Evolutionary conservation across 1,139 yeast species (phyloP), one percentile per base, ranked within the genome.

Genomic region (Eremothecium sinecaudum): DNA sequence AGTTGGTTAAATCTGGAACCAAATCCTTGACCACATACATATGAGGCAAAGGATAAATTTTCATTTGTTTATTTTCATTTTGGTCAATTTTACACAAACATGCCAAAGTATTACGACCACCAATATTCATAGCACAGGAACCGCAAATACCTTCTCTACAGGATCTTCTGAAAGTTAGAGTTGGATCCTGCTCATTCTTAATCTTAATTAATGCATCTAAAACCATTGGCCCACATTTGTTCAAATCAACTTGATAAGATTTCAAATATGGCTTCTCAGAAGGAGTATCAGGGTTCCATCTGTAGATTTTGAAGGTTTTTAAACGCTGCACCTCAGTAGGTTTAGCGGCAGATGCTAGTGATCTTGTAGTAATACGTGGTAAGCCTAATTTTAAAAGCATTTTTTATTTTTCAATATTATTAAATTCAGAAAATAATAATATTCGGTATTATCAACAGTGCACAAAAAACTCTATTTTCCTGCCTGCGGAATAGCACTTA

Each of bases 131-230:
- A 51, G 99, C 99, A 71, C 99, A 90, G 4, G 97, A 90, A 33
- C 99, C 99, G 68, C 99, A 90, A 50, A 90, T 92, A 54, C 99
- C 99, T 66, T 90, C 99, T 70, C 99, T 87, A 68, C 98, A 90
- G 34, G 97, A 86, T 66, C 98, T 79, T 70, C 99, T 79, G 65
- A 90, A 81, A 3, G 98, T 90, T 58, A 90, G 73, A 20, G 97
- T 82, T 26, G 97, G 65, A 61, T 90, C 99, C 61, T 84, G 93
- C 63, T 90, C 98, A 62, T 86, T 86, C 67, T 90, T 90, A 63
- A 90, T 86, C 64, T 87, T 90, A 51, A 90, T 64, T 45, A 90
- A 65, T 26, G 98, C 98, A 63, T 90, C 99, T 57, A 90, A 71
- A 36, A 92, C 83, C 98, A 90, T 90, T 42, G 98, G 98, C 43